Conservation (phyloP, 495 filamentous ascomycete genomes). For the Neurospora sublineolata region DNA sequence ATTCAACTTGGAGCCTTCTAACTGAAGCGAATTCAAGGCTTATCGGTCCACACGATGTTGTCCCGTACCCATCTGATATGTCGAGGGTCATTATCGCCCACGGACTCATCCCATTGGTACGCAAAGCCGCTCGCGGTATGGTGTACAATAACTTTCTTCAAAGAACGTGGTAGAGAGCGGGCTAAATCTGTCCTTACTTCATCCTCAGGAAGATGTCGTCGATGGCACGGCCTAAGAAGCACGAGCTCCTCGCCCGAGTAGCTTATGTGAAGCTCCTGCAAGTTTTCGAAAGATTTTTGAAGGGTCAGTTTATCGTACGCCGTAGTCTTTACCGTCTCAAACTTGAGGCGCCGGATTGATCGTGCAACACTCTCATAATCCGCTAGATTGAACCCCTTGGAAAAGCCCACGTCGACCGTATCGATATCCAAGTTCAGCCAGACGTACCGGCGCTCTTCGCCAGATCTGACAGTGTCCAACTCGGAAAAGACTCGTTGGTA, state of each 20-base stretch:
- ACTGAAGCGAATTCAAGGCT: too few relatives aligned
- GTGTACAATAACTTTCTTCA: neutral
- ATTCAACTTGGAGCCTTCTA: too few relatives aligned
- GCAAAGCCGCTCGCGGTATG: neutral
- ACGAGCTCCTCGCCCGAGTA: too few relatives aligned
- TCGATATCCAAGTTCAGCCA: neutral
- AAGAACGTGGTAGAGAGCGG: neutral
- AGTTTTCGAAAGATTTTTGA: neutral
- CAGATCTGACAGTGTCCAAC: neutral
- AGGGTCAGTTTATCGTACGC: neutral
- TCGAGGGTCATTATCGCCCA: neutral
- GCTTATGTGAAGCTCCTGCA: neutral
- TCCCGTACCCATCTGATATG: neutral
- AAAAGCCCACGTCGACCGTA: neutral
- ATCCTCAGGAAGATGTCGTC: too few relatives aligned
- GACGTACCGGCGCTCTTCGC: neutral
- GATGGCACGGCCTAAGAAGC: too few relatives aligned
- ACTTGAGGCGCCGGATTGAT: neutral
- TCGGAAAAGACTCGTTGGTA: neutral
- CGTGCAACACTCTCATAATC: neutral
- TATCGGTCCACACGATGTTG: too few relatives aligned
- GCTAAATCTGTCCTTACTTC: too few relatives aligned
- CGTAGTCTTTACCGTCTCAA: neutral
- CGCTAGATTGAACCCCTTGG: accelerated
- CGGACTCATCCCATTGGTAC: neutral